phyloP scores from a whole-genome alignment of 495 filamentous ascomycete species.

The Penicillium robsamsonii region DNA sequence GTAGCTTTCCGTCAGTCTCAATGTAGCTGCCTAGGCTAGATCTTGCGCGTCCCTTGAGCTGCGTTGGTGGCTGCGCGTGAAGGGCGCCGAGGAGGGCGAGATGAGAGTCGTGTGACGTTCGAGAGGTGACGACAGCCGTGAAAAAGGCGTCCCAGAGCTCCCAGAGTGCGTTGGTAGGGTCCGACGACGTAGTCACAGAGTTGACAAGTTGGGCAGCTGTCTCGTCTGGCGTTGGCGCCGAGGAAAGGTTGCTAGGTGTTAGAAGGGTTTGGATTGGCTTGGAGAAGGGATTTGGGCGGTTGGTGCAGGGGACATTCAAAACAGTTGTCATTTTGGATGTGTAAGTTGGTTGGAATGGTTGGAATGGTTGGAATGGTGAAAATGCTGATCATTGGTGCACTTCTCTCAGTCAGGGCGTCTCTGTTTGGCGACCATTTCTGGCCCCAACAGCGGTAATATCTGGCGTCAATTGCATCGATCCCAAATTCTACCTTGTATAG shows the following conservation, averaged over 20 bases:
- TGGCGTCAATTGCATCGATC: neutral
- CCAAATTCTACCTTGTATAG: neutral
- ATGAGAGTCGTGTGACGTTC: neutral
- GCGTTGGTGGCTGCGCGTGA: neutral
- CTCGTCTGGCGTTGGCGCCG: neutral
- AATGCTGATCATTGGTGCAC: neutral
- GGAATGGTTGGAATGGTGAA: too few relatives aligned
- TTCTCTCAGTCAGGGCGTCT: neutral
- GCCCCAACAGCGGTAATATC: neutral
- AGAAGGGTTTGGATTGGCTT: neutral
- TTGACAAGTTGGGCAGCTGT: neutral
- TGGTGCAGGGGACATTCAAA: neutral
- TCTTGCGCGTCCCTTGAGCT: neutral
- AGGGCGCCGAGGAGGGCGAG: neutral
- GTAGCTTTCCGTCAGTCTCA: neutral
- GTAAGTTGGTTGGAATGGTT: neutral
- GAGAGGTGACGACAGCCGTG: neutral
- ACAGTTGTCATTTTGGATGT: neutral
- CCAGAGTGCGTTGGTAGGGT: neutral
- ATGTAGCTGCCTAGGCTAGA: neutral
- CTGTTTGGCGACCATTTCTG: neutral
- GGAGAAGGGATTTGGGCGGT: neutral
- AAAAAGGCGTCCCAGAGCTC: constrained; percentile 1
- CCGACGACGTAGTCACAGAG: neutral
- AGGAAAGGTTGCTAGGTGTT: neutral